A percentile compares a stretch with the other conserved stretches of the same genome.
These are phyloP conservation scores for Saururus chinensis DNA, from an alignment of 164 flowering plant genomes.

Conservation along the genomic window DNA sequence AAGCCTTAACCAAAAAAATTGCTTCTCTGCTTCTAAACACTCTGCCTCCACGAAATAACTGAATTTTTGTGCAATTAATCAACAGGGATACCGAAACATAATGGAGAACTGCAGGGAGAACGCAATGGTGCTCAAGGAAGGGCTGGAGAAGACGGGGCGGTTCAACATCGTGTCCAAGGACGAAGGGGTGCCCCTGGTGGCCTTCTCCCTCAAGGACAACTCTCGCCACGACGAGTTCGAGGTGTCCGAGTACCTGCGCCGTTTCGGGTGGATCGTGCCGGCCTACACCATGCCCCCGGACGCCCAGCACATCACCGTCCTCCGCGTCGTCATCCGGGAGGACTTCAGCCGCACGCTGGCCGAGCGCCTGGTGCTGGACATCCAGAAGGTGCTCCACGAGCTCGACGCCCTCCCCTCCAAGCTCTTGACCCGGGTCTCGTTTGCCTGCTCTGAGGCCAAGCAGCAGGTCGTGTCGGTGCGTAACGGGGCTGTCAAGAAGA, in stretches of 20 bases:
- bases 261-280: conserved; percentile 62
- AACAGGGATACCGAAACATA: conserved; percentile 46
- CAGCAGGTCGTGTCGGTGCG: conserved; percentile 5
- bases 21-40: no score
- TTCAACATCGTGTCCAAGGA: conserved; percentile 56
- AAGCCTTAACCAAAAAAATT: no score
- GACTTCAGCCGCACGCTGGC: conserved; percentile 57
- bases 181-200: conserved; percentile 52
- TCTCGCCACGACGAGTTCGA: conserved; percentile 38
- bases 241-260: conserved; percentile 35
- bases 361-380: conserved; percentile 33
- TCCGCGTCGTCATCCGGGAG: conserved; percentile 46
- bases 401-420: conserved; percentile 21
- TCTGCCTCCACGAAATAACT: no score
- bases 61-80: neutral
- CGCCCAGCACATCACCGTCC: conserved; percentile 23
- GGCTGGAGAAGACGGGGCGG: conserved; percentile 36
- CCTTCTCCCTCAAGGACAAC: conserved; percentile 51
- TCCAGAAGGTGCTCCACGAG: conserved; percentile 35
- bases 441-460: conserved; percentile 16
- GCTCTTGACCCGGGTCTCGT: neutral
- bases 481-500: conserved; percentile 14
- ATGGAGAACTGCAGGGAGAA: conserved; percentile 54
- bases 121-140: conserved; percentile 30
- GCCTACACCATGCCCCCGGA: conserved; percentile 37